Evolutionary conservation across 306 rosid genomes (phyloP), one percentile per base, ranked within the genome.

Genomic region (Gleditsia sinensis): DNA sequence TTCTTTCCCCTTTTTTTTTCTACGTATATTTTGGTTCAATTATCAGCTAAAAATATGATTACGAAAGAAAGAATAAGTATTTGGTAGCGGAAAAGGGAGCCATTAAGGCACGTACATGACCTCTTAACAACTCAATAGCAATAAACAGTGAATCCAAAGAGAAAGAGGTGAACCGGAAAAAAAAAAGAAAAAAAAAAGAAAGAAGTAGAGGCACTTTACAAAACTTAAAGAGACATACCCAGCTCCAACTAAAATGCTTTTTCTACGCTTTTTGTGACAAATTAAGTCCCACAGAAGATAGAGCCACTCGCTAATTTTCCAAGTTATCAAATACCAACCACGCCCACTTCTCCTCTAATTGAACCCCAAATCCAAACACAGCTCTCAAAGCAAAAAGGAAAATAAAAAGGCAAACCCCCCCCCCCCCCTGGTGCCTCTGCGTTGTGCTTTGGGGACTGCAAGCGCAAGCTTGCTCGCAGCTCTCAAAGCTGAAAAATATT

Each of bases 381-480:
- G 0, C 81, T 62, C 27, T 62, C 27, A 48, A 65, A 81, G 76
- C 78, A 76, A 81, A 81, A 72, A 6, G 65, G 25, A 43, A 59
- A 63, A 19, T 76, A 72, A 24, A 77, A 58, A 80, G 37, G 77
- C 77, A 50, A 55, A 61, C 19, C 19, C 51, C 76, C 28, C 24
- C 57, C 28, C 32, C 4, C 43, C 20, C 34, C 9, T 6, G 14
- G 30, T 30, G 33, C 6, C 32, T 61, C 77, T 81, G 70, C 30
- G 40, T 14, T 42, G 33, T 58, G 88, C 88, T 79, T 89, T 75
- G 89, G 91, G 82, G 88, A 75, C 85, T 78, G 91, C 75, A 77
- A 86, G 81, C 71, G 82, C 79, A 74, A 72, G 71, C 88, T 81
- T 62, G 74, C 49, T 80, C 82, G 73, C 85, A 77, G 23, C 86